Evolutionary conservation across 176 grass and related monocot species (phyloP).

Genomic region (Carex parvula): DNA sequence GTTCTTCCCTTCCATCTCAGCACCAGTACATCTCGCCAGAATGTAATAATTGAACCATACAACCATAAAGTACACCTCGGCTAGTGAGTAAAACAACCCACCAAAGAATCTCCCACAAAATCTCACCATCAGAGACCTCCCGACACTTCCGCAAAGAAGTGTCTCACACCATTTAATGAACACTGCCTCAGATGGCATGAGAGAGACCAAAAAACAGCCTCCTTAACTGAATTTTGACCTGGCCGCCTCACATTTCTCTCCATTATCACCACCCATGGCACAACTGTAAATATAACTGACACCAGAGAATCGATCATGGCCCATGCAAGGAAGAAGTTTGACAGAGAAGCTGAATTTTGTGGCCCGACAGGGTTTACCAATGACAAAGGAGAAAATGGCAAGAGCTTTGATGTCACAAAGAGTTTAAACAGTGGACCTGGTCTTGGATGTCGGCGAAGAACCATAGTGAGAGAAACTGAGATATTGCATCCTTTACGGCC

Average conservation of each 20-base stretch:
- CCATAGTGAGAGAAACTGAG: constrained; percentile 75
- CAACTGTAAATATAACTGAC: constrained; percentile 74
- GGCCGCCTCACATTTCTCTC: constrained; percentile 54
- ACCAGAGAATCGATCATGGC: constrained; percentile 65
- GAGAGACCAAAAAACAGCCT: constrained; percentile 73
- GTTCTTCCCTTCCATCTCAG: constrained; percentile 45
- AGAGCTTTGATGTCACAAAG: constrained; percentile 67
- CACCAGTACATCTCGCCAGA: constrained; percentile 60
- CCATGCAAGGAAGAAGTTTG: constrained; percentile 71
- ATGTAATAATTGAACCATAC: constrained; percentile 92
- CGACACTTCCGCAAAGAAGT: constrained; percentile 70
- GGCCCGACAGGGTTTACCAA: constrained; percentile 45
- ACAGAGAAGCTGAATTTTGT: constrained; percentile 45
- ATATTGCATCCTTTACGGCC: constrained; percentile 64
- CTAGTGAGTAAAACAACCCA: constrained; percentile 50
- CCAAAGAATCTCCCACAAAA: constrained; percentile 66
- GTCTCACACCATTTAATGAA: constrained; percentile 84
- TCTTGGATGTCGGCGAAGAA: constrained; percentile 77
- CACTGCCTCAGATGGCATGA: constrained; percentile 69
- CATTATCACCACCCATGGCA: constrained; percentile 89
- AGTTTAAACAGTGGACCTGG: constrained; percentile 80
- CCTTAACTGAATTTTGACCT: constrained; percentile 72
- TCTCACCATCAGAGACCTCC: constrained; percentile 44
- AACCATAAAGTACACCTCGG: constrained; percentile 86
- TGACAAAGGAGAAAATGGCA: constrained; percentile 65